These are phyloP conservation scores for Sporothrix schenckii DNA, from an alignment of 2,329 filamentous ascomycete genomes.

Conservation along the genomic window DNA sequence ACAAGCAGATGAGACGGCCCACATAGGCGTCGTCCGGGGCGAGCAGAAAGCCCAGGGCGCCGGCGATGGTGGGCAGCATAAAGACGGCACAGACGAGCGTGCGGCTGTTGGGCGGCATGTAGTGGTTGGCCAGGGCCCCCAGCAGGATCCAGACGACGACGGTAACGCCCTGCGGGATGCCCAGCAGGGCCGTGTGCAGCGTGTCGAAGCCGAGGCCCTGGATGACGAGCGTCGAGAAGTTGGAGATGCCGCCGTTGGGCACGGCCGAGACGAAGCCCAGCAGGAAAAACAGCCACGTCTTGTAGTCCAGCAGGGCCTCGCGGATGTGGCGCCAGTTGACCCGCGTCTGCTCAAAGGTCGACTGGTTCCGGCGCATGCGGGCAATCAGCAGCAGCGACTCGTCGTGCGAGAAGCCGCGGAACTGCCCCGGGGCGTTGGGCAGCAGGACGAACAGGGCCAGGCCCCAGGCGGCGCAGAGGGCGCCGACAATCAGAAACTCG, in stretches of 20 bases:
- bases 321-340: neutral
- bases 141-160: neutral
- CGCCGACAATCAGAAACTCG: conserved; percentile 13
- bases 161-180: neutral
- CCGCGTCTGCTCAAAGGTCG: neutral
- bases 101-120: conserved; percentile 15
- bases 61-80: conserved; percentile 4
- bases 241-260: conserved; percentile 10
- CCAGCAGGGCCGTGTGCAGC: neutral
- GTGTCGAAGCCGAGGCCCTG: conserved; percentile 11
- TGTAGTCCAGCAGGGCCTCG: conserved; percentile 8
- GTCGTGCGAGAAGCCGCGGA: neutral
- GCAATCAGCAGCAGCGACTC: neutral
- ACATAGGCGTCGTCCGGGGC: neutral
- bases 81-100: neutral
- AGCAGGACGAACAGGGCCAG: neutral
- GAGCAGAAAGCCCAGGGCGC: neutral
- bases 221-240: conserved; percentile 4
- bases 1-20: conserved; percentile 5
- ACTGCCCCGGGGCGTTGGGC: neutral
- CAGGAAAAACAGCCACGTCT: conserved; percentile 3
- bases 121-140: neutral
- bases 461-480: neutral
- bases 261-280: neutral
- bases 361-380: conserved; percentile 9